These are phyloP conservation scores for Solanum chacoense DNA, from an alignment of 305 asterid species.

Conservation along the genomic window DNA sequence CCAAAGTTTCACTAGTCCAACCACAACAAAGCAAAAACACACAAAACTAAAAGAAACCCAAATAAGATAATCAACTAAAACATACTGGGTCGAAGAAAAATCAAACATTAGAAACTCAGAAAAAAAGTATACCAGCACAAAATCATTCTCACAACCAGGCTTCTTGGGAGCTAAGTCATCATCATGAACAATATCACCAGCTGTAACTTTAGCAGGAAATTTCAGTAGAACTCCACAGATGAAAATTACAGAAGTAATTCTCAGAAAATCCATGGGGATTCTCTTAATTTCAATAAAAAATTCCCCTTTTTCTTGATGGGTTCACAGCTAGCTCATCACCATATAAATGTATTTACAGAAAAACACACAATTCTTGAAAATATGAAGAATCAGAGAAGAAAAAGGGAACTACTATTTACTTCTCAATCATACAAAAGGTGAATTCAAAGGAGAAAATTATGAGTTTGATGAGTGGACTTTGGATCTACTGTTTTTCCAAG, in stretches of 20 bases:
- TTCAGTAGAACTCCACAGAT: slow-evolving; percentile 17
- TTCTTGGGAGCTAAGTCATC: slow-evolving; percentile 42
- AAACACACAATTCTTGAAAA: not conserved
- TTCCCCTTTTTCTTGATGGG: not conserved
- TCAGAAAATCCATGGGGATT: not conserved
- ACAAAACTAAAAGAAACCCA: not conserved
- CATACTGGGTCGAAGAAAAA: slow-evolving; percentile 5
- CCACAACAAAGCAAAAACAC: not conserved
- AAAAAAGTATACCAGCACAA: slow-evolving; percentile 30
- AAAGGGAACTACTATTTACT: not conserved
- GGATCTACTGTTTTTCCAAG: not conserved
- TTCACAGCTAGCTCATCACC: not conserved
- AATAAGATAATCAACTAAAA: not conserved
- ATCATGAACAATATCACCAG: slow-evolving; percentile 80
- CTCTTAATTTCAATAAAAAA: not conserved
- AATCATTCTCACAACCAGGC: slow-evolving; percentile 53
- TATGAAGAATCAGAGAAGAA: not conserved
- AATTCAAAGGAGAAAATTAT: not conserved
- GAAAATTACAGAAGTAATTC: slow-evolving; percentile 21
- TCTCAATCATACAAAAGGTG: not conserved
- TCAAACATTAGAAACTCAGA: not conserved
- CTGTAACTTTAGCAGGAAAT: slow-evolving; percentile 32
- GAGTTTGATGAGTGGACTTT: not conserved
- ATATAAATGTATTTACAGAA: not conserved
- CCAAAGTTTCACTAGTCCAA: not conserved